Evolutionary conservation across 164 flowering plant species (phyloP).

Genomic region (Aristolochia contorta): DNA sequence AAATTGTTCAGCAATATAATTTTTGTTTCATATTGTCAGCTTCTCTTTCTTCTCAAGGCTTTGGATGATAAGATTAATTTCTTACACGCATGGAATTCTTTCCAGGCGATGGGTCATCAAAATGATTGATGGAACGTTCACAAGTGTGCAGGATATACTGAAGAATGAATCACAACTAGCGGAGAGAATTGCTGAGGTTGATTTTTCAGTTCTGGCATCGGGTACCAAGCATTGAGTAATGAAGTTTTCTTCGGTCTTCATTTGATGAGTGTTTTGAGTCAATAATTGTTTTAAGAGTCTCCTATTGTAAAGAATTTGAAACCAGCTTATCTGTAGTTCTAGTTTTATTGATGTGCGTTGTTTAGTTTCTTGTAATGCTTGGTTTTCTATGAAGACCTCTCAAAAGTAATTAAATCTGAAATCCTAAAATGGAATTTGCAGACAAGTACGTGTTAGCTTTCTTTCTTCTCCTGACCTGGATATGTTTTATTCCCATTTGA

Average conservation of each 20-base stretch:
- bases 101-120: conserved; percentile 92
- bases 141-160: conserved; percentile 42
- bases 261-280: conserved; percentile 1
- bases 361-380: too few species aligned
- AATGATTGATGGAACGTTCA: conserved; percentile 34
- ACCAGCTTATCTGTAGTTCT: background rate
- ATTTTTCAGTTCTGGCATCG: conserved; percentile 31
- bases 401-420: too few species aligned
- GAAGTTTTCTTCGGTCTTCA: conserved; percentile 30
- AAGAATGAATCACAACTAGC: conserved; percentile 74
- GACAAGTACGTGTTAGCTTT: too few species aligned
- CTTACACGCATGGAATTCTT: background rate
- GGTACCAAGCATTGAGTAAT: conserved; percentile 24
- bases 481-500: too few species aligned
- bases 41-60: background rate
- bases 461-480: too few species aligned
- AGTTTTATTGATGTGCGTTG: too few species aligned
- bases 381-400: too few species aligned
- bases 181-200: conserved; percentile 80
- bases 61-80: background rate
- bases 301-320: background rate
- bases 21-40: too few species aligned
- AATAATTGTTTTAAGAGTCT: background rate
- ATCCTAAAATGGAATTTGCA: too few species aligned
- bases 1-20: too few species aligned